Evolutionary conservation across 129 eudicot genomes (phyloP), one percentile per base, ranked within the genome.

Genomic region (Erigeron canadensis): DNA sequence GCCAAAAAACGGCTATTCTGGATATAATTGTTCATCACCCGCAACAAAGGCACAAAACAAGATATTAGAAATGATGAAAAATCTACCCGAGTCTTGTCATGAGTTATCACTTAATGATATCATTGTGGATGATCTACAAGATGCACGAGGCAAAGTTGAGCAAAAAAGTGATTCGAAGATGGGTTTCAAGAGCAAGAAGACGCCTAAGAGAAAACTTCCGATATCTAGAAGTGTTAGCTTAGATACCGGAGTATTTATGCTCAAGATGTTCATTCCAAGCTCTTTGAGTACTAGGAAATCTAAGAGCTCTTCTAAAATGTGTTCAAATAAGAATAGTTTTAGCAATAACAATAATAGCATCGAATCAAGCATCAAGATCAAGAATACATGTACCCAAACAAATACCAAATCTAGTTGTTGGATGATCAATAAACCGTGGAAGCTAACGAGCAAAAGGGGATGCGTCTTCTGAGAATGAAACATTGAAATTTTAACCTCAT

Each of bases 81-180:
- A 75, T 67, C 21, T 80, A 71, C 84, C 90, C 1, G 95, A 87
- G 55, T 71, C 87, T 8, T 77, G 79, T 21, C 82, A 77, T 64
- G 95, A 87, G 40, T 79, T 87, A 22, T 87, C 90, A 0, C 40
- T 85, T 18, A 81, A 76, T 77, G 95, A 85, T 81, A 85, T 88
- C 8, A 90, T 88, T 23, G 45, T 51, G 19, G 89, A 80, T 17
- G 79, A 81, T 61, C 62, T 43, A 16, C 67, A 47, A 8, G 74
- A 55, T 59, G 43, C 4, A 19, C 17, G 1, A 40, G 38, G 22
- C 19, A 57, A 67, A 8, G 75, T 54, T 42, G 65, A 62, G 17
- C 77, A 74, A 56, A 60, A 66, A 62, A 69, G 74, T 53, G 63
- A 50, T 38, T 9, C 51, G 13, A 51, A 69, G 63, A 39, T 63